Conservation (phyloP, 1,284 basidiomycete genomes). For the Polyporus tsugae region DNA sequence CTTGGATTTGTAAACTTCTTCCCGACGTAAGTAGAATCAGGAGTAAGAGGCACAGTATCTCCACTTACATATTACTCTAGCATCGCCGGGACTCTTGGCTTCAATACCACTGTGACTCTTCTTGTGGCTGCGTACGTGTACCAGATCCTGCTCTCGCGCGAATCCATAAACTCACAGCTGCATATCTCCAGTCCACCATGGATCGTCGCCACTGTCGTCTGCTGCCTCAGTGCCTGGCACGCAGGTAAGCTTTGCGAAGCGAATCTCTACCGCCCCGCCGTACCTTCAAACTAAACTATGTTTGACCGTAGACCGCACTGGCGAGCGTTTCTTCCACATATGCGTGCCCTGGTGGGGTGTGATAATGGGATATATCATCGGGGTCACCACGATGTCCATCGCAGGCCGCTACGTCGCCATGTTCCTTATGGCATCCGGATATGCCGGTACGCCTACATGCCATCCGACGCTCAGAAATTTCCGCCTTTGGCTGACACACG, state of each 20-base stretch:
- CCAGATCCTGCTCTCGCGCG: constrained; percentile 4
- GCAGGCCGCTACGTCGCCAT: constrained; percentile 68
- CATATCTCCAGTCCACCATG: constrained; percentile 63
- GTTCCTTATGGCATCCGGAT: constrained; percentile 70
- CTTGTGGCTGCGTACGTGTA: constrained; percentile 67
- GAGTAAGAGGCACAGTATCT: not conserved
- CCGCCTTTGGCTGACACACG: not conserved
- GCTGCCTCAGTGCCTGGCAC: constrained; percentile 70
- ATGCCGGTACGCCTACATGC: constrained; percentile 51
- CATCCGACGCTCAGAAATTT: not conserved
- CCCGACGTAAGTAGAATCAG: constrained; percentile 58
- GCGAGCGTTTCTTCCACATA: constrained; percentile 77
- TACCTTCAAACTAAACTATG: not conserved
- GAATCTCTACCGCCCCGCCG: not conserved
- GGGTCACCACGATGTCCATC: constrained; percentile 59
- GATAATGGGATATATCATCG: constrained; percentile 70
- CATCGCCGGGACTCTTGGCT: constrained; percentile 72
- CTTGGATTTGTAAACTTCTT: constrained; percentile 81
- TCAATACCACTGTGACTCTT: constrained; percentile 63
- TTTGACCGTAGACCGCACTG: constrained; percentile 55
- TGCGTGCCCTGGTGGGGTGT: constrained; percentile 66
- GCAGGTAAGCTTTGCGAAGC: constrained; percentile 52
- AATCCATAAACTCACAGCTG: constrained; percentile 4
- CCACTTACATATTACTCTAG: constrained; percentile 43
- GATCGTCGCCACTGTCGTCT: constrained; percentile 63